Evolutionary conservation across 2,329 filamentous ascomycete species (phyloP), one percentile per base, ranked within the genome.

Genomic region (Phaeosphaeria sp.): DNA sequence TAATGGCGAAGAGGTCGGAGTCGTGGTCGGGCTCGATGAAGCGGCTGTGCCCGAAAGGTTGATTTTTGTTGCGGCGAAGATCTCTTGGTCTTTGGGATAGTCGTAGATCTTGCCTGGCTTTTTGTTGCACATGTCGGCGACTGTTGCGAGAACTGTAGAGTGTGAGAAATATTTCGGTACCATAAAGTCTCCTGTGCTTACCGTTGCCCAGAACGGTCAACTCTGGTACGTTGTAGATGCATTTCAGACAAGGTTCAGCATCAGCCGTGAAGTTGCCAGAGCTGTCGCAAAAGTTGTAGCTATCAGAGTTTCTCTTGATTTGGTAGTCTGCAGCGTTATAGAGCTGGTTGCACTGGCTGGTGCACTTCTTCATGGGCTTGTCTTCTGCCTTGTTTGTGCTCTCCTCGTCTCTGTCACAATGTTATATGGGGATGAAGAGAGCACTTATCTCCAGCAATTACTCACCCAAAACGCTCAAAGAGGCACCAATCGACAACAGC

Each of bases 181-280:
- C 11, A 8, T 2, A 18, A 1, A 27, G 7, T 11, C 20, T 17
- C 18, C 47, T 13, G 49, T 15, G 55, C 61, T 54, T 24, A 67
- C 64, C 55, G 21, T 69, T 69, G 2, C 61, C 67, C 39, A 68
- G 17, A 20, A 68, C 63, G 1, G 63, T 68, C 49, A 68, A 24
- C 9, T 54, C 55, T 5, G 55, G 44, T 11, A 51, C 47, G 13
- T 59, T 49, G 25, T 67, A 64, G 17, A 69, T 45, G 43, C 63
- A 69, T 8, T 25, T 45, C 17, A 59, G 53, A 51, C 67, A 69
- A 4, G 47, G 27, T 5, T 63, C 56, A 8, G 63, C 58, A 33
- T 65, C 51, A 15, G 51, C n/a, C 6, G 62, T 67, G 33, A 64
- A 68, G 39, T 68, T 65, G 1, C 60, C 57, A 18, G 52, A 51